Conservation (phyloP, 495 filamentous ascomycete species). For the Hypoxylon rickii region DNA sequence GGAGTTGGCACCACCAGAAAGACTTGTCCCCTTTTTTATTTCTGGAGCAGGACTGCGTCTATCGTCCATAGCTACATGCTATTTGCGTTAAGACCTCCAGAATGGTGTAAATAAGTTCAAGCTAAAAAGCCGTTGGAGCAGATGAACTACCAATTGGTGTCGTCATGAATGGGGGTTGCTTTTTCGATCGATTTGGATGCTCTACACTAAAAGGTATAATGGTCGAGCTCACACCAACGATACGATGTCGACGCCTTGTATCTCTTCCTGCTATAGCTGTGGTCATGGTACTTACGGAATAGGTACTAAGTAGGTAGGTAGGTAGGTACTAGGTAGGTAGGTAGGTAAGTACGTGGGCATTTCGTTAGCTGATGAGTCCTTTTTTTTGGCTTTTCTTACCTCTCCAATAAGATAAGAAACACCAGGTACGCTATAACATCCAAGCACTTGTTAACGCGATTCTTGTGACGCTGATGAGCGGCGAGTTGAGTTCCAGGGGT, state of each 20-base stretch:
- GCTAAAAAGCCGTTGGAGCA: not conserved
- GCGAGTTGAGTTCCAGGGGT: slow-evolving; percentile 11
- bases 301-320: not conserved
- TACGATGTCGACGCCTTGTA: too few species aligned
- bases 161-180: slow-evolving; percentile 4
- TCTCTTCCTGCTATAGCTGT: too few species aligned
- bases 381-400: not conserved
- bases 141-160: not conserved
- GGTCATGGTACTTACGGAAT: not conserved
- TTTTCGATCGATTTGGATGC: not conserved
- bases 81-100: not conserved
- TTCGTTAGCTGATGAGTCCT: not conserved
- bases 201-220: not conserved
- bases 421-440: not conserved
- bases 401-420: not conserved
- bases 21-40: not conserved
- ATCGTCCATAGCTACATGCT: not conserved
- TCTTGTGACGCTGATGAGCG: slow-evolving; percentile 1
- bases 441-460: slow-evolving; percentile 1
- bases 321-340: not conserved
- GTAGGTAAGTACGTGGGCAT: too few species aligned
- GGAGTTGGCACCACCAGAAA: slow-evolving; percentile 18
- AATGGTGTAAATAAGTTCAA: not conserved
- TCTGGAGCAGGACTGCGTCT: not conserved
- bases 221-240: not conserved